A percentile compares a stretch with the other conserved stretches of the same genome.
These are phyloP conservation scores for Metschnikowia proteae DNA, from an alignment of 805 yeast species.

Conservation along the genomic window DNA sequence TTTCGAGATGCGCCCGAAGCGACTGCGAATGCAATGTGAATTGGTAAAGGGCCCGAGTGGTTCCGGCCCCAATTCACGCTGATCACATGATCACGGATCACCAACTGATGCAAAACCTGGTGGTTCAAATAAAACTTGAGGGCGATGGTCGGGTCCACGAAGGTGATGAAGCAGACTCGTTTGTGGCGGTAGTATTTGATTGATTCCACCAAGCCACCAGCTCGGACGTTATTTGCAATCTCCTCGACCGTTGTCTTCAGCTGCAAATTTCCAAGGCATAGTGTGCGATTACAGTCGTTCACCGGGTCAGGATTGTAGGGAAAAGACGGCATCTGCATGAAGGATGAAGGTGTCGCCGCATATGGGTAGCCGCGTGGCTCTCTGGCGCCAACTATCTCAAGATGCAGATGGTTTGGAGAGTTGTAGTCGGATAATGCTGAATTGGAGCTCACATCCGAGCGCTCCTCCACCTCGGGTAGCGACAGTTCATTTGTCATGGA, in stretches of 20 bases:
- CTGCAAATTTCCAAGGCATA: constrained; percentile 65
- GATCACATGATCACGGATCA: constrained; percentile 57
- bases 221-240: constrained; percentile 70
- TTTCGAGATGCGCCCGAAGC: constrained; percentile 75
- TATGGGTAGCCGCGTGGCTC: neutral
- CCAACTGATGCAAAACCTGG: constrained; percentile 52
- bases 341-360: neutral
- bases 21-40: constrained; percentile 57
- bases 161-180: constrained; percentile 65
- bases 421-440: neutral
- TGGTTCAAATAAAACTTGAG: constrained; percentile 61
- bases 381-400: neutral
- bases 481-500: neutral
- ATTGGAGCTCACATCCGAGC: neutral
- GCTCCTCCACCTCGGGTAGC: neutral
- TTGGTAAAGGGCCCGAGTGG: constrained; percentile 59
- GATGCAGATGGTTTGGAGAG: neutral
- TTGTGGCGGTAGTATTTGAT: constrained; percentile 51
- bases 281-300: constrained; percentile 56
- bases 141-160: constrained; percentile 61
- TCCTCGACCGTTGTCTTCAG: constrained; percentile 65
- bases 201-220: constrained; percentile 65
- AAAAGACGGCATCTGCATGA: constrained; percentile 2
- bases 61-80: constrained; percentile 71
- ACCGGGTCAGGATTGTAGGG: constrained; percentile 27